These are phyloP conservation scores for Castanea sativa DNA, from an alignment of 306 rosid genomes.

Conservation along the genomic window DNA sequence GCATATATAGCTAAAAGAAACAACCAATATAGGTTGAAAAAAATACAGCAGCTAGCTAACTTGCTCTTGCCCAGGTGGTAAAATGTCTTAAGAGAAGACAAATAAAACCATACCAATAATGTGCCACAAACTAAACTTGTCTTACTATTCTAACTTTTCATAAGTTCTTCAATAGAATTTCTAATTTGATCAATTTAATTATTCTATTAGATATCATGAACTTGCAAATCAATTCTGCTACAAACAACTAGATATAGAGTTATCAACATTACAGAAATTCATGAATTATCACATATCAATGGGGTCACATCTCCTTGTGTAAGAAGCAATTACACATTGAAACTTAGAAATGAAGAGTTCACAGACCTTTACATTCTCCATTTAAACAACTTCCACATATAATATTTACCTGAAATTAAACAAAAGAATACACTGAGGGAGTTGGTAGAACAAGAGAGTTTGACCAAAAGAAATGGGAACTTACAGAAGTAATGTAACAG, in stretches of 20 bases:
- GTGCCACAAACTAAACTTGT: not conserved
- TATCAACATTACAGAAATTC: not conserved
- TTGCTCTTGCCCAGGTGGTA: not conserved
- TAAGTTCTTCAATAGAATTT: not conserved
- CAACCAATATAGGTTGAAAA: not conserved
- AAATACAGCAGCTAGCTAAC: not conserved
- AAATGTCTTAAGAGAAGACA: not conserved
- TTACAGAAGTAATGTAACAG: not conserved
- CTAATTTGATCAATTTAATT: not conserved
- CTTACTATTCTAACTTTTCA: not conserved
- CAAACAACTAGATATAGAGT: not conserved
- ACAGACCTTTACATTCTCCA: slow-evolving; percentile 81
- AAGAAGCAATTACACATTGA: not conserved
- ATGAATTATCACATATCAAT: not conserved
- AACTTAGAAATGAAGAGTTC: slow-evolving; percentile 6
- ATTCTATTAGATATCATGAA: slow-evolving; percentile 9
- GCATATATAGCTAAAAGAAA: not conserved
- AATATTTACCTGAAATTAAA: slow-evolving; percentile 72
- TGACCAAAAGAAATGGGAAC: slow-evolving; percentile 6
- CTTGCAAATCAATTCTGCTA: slow-evolving; percentile 18
- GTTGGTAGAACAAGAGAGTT: slow-evolving; percentile 8
- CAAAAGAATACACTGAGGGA: slow-evolving; percentile 26
- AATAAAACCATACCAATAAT: not conserved
- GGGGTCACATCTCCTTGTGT: not conserved
- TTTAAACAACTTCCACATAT: slow-evolving; percentile 75